These are phyloP conservation scores for Arthroderma sp. DNA, from an alignment of 2,329 filamentous ascomycete genomes.

Conservation along the genomic window DNA sequence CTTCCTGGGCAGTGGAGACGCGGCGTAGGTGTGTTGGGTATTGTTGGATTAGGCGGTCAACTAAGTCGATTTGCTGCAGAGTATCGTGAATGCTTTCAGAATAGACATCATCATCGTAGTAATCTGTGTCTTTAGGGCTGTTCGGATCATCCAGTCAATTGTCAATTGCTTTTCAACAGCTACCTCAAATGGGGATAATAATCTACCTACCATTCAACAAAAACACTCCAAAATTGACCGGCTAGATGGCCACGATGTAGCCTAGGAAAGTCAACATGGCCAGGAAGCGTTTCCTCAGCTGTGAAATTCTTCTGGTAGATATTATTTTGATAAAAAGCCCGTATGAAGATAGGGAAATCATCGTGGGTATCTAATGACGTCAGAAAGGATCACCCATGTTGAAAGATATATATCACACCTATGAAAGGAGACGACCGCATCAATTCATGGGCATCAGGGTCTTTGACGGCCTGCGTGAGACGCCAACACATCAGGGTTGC, in stretches of 20 bases:
- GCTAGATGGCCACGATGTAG: conserved; percentile 52
- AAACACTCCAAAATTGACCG: conserved; percentile 91
- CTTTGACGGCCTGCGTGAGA: neutral
- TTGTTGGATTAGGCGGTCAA: conserved; percentile 47
- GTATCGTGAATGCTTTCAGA: conserved; percentile 50
- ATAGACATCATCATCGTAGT: conserved; percentile 14
- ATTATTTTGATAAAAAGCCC: conserved; percentile 55
- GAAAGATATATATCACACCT: neutral
- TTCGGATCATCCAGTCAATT: conserved; percentile 51
- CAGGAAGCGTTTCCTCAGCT: conserved; percentile 50
- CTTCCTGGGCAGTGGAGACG: conserved; percentile 41
- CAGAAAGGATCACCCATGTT: neutral
- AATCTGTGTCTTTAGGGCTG: conserved; percentile 42
- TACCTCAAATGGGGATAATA: neutral
- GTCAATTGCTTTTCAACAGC: conserved; percentile 2
- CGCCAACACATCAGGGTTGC: neutral
- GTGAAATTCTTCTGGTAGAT: conserved; percentile 65
- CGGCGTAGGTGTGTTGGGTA: conserved; percentile 52
- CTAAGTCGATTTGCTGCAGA: conserved; percentile 61
- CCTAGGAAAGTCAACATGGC: conserved; percentile 69
- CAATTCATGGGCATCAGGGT: neutral
- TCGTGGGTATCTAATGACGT: conserved; percentile 65
- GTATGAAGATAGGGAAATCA: conserved; percentile 66
- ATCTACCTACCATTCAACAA: conserved; percentile 46
- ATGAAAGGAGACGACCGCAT: neutral